phyloP scores from a whole-genome alignment of 2,329 filamentous ascomycete genomes.

The Grosmannia penicillata region DNA sequence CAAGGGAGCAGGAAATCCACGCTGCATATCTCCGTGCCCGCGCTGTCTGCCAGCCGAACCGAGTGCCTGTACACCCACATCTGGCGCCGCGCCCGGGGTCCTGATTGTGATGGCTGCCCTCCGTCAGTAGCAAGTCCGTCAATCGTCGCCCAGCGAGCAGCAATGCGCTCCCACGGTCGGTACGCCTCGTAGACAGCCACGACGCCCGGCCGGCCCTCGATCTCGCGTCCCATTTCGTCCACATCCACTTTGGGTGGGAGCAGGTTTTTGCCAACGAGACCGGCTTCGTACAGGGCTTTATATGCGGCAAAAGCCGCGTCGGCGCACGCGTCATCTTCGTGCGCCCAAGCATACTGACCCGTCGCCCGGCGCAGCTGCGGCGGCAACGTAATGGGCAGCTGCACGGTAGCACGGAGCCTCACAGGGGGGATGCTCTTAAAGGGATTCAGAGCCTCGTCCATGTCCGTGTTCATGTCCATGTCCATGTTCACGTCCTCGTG shows the following conservation, averaged over 20 bases:
- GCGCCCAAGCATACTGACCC: conserved; percentile 46
- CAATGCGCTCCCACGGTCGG: conserved; percentile 32
- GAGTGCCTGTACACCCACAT: conserved; percentile 14
- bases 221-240: conserved; percentile 14
- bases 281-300: conserved; percentile 48
- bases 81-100: too few species aligned
- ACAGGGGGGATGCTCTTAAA: neutral
- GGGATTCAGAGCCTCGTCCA: too few species aligned
- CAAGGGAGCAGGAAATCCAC: conserved; percentile 30
- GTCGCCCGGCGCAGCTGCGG: conserved; percentile 37
- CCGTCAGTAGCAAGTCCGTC: too few species aligned
- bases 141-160: conserved; percentile 23
- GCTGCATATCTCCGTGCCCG: conserved; percentile 17
- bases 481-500: conserved; percentile 18
- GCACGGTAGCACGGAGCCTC: conserved; percentile 43
- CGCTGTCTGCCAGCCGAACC: conserved; percentile 20
- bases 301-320: conserved; percentile 80
- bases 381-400: conserved; percentile 58
- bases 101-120: too few species aligned
- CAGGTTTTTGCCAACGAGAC: conserved; percentile 63
- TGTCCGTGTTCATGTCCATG: conserved; percentile 6
- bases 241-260: conserved; percentile 37
- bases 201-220: conserved; percentile 22
- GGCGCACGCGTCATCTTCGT: conserved; percentile 57
- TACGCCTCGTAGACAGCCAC: conserved; percentile 22